Conservation (phyloP, 164 flowering plant genomes). For the Vitis rotundifolia region DNA sequence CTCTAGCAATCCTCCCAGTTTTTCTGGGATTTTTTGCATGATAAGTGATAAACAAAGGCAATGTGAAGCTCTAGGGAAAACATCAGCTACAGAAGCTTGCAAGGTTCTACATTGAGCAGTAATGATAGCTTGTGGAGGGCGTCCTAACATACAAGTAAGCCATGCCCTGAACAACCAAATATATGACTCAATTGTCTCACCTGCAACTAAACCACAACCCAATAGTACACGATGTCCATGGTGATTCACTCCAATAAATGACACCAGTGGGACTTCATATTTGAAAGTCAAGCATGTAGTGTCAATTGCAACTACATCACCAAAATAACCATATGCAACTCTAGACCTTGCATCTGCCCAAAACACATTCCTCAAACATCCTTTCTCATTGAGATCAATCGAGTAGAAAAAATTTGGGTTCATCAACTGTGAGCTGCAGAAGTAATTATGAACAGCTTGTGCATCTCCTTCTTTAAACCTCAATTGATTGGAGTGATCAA, state of each 20-base stretch:
- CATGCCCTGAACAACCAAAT: slow-evolving; percentile 61
- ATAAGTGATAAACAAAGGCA: slow-evolving; percentile 33
- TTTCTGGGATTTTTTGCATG: slow-evolving; percentile 33
- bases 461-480: slow-evolving; percentile 52
- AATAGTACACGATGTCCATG: slow-evolving; percentile 46
- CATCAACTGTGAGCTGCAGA: slow-evolving; percentile 37
- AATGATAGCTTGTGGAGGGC: slow-evolving; percentile 47
- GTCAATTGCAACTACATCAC: slow-evolving; percentile 56
- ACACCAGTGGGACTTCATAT: slow-evolving; percentile 43
- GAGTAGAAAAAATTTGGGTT: slow-evolving; percentile 50
- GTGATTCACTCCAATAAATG: slow-evolving; percentile 53
- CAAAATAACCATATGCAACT: slow-evolving; percentile 41
- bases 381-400: slow-evolving; percentile 53
- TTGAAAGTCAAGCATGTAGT: slow-evolving; percentile 37
- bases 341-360: slow-evolving; percentile 57
- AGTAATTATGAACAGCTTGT: slow-evolving; percentile 39
- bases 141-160: slow-evolving; percentile 52
- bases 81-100: slow-evolving; percentile 42
- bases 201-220: slow-evolving; percentile 54
- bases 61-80: slow-evolving; percentile 53
- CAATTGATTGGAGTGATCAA: slow-evolving; percentile 26
- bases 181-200: slow-evolving; percentile 45
- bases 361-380: slow-evolving; percentile 46
- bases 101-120: slow-evolving; percentile 37
- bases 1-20: slow-evolving; percentile 30